Evolutionary conservation across 225 moss, liverwort and hornwort genomes (phyloP).

Genomic region (Sphagnum tenellum): DNA sequence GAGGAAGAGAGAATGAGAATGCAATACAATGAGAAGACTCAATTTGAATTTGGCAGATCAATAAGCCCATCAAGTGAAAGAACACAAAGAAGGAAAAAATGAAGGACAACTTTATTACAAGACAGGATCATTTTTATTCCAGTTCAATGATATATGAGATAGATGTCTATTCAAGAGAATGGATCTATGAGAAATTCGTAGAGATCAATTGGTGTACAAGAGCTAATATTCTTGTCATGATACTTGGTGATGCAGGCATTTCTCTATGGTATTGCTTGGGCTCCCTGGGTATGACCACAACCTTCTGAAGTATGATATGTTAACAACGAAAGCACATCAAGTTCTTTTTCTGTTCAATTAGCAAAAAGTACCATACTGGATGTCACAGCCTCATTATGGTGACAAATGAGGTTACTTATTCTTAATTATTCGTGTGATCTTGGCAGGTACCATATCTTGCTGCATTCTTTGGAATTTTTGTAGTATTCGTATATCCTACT

Average conservation of each 20-base stretch:
- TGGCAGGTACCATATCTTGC: slow-evolving; percentile 14
- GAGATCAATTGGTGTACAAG: no score
- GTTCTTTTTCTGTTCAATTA: neutral
- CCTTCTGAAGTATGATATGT: neutral
- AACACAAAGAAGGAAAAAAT: no score
- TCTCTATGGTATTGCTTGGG: slow-evolving; percentile 21
- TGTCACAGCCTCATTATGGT: neutral
- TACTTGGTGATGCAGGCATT: slow-evolving; percentile 9
- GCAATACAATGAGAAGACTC: no score
- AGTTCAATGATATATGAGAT: no score
- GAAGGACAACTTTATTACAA: no score
- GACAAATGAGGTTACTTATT: neutral
- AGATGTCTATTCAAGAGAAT: no score
- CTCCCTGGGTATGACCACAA: slow-evolving; percentile 8
- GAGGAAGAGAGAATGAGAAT: no score
- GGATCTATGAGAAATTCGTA: no score
- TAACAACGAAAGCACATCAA: neutral
- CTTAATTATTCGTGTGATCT: neutral
- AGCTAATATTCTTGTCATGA: neutral
- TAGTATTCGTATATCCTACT: slow-evolving; percentile 3
- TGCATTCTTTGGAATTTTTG: neutral
- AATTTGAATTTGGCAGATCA: no score
- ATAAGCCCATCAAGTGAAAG: no score
- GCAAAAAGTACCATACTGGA: slow-evolving; percentile 2
- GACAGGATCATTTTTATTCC: no score